phyloP scores from a whole-genome alignment of 495 filamentous ascomycete species.

The Jackrogersella minutella region DNA sequence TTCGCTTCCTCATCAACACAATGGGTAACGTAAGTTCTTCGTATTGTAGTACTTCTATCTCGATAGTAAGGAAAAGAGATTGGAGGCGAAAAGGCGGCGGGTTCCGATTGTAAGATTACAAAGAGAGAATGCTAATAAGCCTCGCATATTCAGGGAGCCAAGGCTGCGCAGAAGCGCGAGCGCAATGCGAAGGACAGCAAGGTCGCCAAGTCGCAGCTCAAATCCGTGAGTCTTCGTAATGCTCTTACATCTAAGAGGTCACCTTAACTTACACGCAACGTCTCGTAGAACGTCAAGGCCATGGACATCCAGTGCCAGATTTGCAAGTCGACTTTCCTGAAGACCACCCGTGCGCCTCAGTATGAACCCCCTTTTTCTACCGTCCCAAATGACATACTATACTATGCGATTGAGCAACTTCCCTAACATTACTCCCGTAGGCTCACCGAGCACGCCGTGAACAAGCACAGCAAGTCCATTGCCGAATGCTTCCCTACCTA shows the following conservation, averaged over 20 bases:
- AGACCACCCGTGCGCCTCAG: constrained; percentile 62
- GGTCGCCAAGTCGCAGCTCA: constrained; percentile 63
- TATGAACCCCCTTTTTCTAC: constrained; percentile 41
- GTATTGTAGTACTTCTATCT: not conserved
- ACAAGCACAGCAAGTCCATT: constrained; percentile 64
- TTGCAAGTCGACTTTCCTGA: constrained; percentile 66
- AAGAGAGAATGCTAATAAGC: constrained; percentile 11
- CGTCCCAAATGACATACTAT: not conserved
- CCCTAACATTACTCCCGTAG: constrained; percentile 31
- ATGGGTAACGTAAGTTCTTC: constrained; percentile 62
- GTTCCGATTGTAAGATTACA: not conserved
- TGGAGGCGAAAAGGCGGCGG: constrained; percentile 9
- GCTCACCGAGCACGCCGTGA: constrained; percentile 61
- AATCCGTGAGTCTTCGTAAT: constrained; percentile 51
- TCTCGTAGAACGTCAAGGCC: constrained; percentile 56
- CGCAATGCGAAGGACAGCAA: constrained; percentile 59
- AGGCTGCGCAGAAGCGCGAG: constrained; percentile 66
- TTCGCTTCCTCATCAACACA: constrained; percentile 28
- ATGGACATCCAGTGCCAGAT: constrained; percentile 64
- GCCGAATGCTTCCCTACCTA: constrained; percentile 63
- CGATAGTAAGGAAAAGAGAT: constrained; percentile 1
- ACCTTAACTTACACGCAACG: constrained; percentile 18
- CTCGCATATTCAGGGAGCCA: constrained; percentile 57
- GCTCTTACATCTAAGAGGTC: not conserved
- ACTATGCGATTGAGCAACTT: not conserved